Conservation (phyloP, 768 basidiomycete genomes). For the Lactarius sanguifluus region DNA sequence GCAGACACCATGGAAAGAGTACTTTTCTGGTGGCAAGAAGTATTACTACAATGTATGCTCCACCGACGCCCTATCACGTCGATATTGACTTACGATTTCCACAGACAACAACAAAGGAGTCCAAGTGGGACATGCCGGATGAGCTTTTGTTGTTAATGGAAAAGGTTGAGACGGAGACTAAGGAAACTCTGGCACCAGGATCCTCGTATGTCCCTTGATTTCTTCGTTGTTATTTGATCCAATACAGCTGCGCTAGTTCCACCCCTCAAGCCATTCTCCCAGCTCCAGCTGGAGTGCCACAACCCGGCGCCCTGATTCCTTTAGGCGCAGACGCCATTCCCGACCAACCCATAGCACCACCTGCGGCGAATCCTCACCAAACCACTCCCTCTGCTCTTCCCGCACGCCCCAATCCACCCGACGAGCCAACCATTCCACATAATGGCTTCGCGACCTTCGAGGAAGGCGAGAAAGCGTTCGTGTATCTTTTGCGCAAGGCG, state of each 20-base stretch:
- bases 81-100: constrained; percentile 19
- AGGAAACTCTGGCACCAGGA: constrained; percentile 36
- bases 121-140: constrained; percentile 97
- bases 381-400: constrained; percentile 61
- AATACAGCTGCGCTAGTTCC: constrained; percentile 11
- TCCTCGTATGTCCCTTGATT: not conserved
- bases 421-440: constrained; percentile 85
- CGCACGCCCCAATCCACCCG: constrained; percentile 75
- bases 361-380: constrained; percentile 59
- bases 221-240: not conserved
- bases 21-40: constrained; percentile 87
- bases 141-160: constrained; percentile 84
- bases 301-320: constrained; percentile 36
- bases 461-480: constrained; percentile 94
- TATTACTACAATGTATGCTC: constrained; percentile 81
- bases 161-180: constrained; percentile 77
- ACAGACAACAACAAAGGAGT: constrained; percentile 85
- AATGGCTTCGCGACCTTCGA: constrained; percentile 84
- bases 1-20: constrained; percentile 95
- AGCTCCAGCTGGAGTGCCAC: constrained; percentile 5
- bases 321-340: constrained; percentile 33
- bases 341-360: constrained; percentile 44
- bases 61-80: not conserved
- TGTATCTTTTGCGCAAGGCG: constrained; percentile 83
- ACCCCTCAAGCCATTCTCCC: constrained; percentile 17